A percentile compares a stretch with the other conserved stretches of the same genome.
These are phyloP conservation scores for Monosporascus sp. DNA, from an alignment of 2,329 filamentous ascomycete species.

Conservation along the genomic window DNA sequence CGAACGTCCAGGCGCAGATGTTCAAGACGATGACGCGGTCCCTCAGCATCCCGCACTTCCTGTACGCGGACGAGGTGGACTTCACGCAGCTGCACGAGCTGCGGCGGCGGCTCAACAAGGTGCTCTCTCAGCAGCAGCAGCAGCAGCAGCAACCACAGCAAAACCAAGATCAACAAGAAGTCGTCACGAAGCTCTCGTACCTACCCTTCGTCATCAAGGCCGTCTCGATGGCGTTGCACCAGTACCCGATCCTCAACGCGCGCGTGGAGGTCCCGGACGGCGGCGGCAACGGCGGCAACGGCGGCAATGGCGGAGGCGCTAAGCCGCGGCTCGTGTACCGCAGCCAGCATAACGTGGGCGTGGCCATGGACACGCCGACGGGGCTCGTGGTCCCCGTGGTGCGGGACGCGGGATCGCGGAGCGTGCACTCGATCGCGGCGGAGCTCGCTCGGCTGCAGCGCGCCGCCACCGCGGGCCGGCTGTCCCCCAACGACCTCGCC, in stretches of 20 bases:
- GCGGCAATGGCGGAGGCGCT: slow-evolving; percentile 29
- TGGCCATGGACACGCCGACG: slow-evolving; percentile 88
- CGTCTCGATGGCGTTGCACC: slow-evolving; percentile 74
- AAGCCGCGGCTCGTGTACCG: slow-evolving; percentile 76
- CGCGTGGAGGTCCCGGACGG: slow-evolving; percentile 59
- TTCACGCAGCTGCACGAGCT: slow-evolving; percentile 69
- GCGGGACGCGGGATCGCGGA: slow-evolving; percentile 72
- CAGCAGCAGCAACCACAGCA: neutral
- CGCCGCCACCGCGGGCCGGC: slow-evolving; percentile 68
- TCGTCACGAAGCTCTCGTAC: slow-evolving; percentile 69
- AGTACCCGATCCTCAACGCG: slow-evolving; percentile 83
- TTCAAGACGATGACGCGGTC: slow-evolving; percentile 97
- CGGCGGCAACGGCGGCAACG: neutral
- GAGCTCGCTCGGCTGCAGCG: slow-evolving; percentile 70
- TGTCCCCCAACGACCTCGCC: slow-evolving; percentile 67
- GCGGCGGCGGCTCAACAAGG: slow-evolving; percentile 67
- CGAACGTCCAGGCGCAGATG: slow-evolving; percentile 83
- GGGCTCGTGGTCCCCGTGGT: slow-evolving; percentile 91
- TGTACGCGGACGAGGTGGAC: slow-evolving; percentile 87
- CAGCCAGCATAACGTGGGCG: slow-evolving; percentile 85
- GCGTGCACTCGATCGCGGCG: slow-evolving; percentile 69
- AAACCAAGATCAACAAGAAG: slow-evolving; percentile 31
- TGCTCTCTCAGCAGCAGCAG: slow-evolving; percentile 41
- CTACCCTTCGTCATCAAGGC: slow-evolving; percentile 96
- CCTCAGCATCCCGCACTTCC: slow-evolving; percentile 86